A percentile compares a stretch with the other conserved stretches of the same genome.
phyloP scores from a whole-genome alignment of 768 basidiomycete genomes.

The Punctularia strigosozonata region DNA sequence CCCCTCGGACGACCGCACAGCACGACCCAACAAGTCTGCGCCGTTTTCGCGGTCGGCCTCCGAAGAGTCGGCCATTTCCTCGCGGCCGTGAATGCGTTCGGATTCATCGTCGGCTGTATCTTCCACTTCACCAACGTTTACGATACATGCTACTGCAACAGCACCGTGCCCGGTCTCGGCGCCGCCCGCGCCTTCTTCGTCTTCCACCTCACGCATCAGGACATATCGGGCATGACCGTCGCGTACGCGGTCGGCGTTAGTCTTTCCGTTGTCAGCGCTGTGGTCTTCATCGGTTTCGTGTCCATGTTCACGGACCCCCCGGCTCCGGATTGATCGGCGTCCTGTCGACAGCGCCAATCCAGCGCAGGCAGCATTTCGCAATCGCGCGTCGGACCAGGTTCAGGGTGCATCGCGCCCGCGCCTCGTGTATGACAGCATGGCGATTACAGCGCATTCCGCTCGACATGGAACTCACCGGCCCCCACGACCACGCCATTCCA shows the following conservation, averaged over 20 bases:
- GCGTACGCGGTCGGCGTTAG: neutral
- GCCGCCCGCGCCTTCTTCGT: neutral
- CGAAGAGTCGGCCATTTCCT: slow-evolving; percentile 13
- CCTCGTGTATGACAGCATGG: neutral
- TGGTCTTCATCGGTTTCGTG: neutral
- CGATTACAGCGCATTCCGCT: neutral
- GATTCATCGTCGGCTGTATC: slow-evolving; percentile 15
- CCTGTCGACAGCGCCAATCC: neutral
- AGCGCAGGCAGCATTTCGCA: neutral
- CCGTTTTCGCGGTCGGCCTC: neutral
- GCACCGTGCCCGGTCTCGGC: slow-evolving; percentile 9
- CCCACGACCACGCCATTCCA: too few species aligned
- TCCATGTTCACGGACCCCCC: neutral
- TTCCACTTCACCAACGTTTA: slow-evolving; percentile 19
- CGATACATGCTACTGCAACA: slow-evolving; percentile 18
- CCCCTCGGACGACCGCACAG: too few species aligned
- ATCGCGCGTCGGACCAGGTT: neutral
- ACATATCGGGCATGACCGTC: neutral
- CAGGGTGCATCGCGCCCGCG: neutral
- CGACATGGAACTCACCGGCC: neutral
- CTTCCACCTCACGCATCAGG: neutral
- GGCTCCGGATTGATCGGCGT: neutral
- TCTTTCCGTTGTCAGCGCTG: neutral
- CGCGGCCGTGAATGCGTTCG: slow-evolving; percentile 17
- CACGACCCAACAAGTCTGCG: neutral